A percentile compares a stretch with the other conserved stretches of the same genome.
These are phyloP conservation scores for Mortierella antarctica DNA, from an alignment of 192 early-diverging fungal species.

Conservation along the genomic window DNA sequence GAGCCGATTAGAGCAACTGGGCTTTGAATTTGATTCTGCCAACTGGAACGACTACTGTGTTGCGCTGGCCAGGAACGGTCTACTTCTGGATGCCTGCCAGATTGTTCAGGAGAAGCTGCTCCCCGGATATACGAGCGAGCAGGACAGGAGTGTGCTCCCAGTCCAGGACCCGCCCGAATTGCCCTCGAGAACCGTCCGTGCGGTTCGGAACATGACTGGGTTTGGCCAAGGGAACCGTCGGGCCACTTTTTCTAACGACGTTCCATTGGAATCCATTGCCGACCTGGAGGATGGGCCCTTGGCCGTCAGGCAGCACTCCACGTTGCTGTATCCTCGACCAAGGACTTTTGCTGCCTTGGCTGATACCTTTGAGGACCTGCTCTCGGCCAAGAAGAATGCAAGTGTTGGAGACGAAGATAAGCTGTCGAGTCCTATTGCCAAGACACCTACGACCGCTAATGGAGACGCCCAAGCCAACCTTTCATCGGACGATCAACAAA, in stretches of 20 bases:
- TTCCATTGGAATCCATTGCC: constrained; percentile 5
- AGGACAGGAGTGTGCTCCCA: neutral
- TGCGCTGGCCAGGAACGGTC: constrained; percentile 44
- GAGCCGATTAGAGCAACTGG: constrained; percentile 35
- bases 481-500: neutral
- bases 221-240: too few species aligned
- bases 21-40: constrained; percentile 59
- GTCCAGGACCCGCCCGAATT: neutral
- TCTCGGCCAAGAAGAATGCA: constrained; percentile 6
- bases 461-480: neutral
- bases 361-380: constrained; percentile 29
- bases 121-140: constrained; percentile 16
- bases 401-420: constrained; percentile 3
- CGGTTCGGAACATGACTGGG: neutral
- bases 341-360: constrained; percentile 50
- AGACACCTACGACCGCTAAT: neutral
- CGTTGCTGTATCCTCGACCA: constrained; percentile 36
- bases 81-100: constrained; percentile 51
- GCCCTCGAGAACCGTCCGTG: neutral
- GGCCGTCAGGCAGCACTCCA: neutral
- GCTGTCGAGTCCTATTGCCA: neutral
- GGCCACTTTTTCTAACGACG: neutral
- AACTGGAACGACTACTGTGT: constrained; percentile 66
- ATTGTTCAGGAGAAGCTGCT: constrained; percentile 46
- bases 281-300: neutral